These are phyloP conservation scores for Alternaria ethzedia DNA, from an alignment of 2,329 filamentous ascomycete species.

Conservation along the genomic window DNA sequence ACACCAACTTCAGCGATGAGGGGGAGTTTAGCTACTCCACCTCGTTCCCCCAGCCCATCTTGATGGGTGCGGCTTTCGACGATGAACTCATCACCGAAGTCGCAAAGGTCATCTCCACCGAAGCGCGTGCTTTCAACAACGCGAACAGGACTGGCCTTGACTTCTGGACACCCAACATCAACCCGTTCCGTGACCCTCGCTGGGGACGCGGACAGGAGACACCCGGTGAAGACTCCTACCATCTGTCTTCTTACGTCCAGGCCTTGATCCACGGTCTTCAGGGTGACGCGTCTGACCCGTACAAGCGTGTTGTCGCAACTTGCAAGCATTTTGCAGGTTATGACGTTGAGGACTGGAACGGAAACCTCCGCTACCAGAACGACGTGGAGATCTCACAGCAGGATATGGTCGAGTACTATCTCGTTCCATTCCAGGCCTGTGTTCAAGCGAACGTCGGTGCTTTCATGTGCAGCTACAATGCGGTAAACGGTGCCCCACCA, in stretches of 20 bases:
- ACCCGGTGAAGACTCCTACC: slow-evolving; percentile 64
- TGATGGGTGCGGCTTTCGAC: slow-evolving; percentile 68
- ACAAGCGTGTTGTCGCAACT: slow-evolving; percentile 37
- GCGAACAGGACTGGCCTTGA: slow-evolving; percentile 60
- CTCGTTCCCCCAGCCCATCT: slow-evolving; percentile 70
- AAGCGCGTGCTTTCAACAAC: slow-evolving; percentile 72
- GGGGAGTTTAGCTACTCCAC: slow-evolving; percentile 68
- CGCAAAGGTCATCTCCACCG: slow-evolving; percentile 63
- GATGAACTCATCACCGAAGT: slow-evolving; percentile 66
- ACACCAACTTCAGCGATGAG: slow-evolving; percentile 61
- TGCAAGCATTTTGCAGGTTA: slow-evolving; percentile 50
- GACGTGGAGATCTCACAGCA: slow-evolving; percentile 65
- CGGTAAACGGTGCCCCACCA: slow-evolving; percentile 69
- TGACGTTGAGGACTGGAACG: slow-evolving; percentile 43
- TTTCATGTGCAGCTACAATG: slow-evolving; percentile 63
- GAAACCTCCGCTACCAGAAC: slow-evolving; percentile 54
- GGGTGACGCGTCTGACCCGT: slow-evolving; percentile 45
- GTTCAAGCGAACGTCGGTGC: slow-evolving; percentile 55
- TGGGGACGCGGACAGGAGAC: slow-evolving; percentile 63
- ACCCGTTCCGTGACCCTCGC: slow-evolving; percentile 67
- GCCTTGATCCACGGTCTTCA: slow-evolving; percentile 63
- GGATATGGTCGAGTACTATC: slow-evolving; percentile 72
- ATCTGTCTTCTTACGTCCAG: slow-evolving; percentile 60
- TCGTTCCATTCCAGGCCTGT: slow-evolving; percentile 66
- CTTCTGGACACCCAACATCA: slow-evolving; percentile 72